Percentiles rank a stretch among this genome's conserved stretches.
phyloP scores from a whole-genome alignment of 2,329 filamentous ascomycete genomes.

The Botrytis galanthina region DNA sequence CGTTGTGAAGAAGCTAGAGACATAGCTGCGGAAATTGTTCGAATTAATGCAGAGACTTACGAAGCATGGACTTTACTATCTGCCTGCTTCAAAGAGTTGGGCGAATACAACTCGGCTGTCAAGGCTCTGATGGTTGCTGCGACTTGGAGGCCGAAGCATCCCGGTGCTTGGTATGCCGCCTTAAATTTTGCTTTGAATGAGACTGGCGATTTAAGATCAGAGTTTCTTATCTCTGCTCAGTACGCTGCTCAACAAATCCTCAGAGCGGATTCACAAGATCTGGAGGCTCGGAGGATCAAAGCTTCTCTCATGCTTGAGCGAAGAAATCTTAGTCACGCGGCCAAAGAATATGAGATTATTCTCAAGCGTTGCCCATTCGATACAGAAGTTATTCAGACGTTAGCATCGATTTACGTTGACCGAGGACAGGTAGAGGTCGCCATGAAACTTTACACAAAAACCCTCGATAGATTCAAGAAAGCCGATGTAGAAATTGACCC shows the following conservation, averaged over 20 bases:
- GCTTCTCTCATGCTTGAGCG: slow-evolving; percentile 57
- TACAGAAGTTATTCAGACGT: slow-evolving; percentile 38
- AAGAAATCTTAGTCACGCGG: slow-evolving; percentile 53
- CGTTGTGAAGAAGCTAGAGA: slow-evolving; percentile 60
- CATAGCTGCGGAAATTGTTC: slow-evolving; percentile 60
- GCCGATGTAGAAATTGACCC: slow-evolving; percentile 19
- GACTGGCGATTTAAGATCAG: slow-evolving; percentile 46
- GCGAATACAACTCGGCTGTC: slow-evolving; percentile 55
- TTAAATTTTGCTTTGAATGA: slow-evolving; percentile 56
- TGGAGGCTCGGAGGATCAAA: slow-evolving; percentile 58
- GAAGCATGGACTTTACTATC: slow-evolving; percentile 63
- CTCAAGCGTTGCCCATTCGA: slow-evolving; percentile 51
- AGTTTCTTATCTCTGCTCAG: slow-evolving; percentile 53
- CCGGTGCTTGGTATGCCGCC: slow-evolving; percentile 56
- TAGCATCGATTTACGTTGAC: slow-evolving; percentile 40
- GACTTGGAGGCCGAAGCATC: slow-evolving; percentile 60
- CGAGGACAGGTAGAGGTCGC: slow-evolving; percentile 36
- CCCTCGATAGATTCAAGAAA: slow-evolving; percentile 35
- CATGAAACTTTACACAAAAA: slow-evolving; percentile 38
- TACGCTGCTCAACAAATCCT: slow-evolving; percentile 61
- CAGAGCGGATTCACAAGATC: slow-evolving; percentile 50
- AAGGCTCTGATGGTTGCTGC: slow-evolving; percentile 61
- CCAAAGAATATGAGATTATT: slow-evolving; percentile 56
- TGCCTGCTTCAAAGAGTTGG: slow-evolving; percentile 59
- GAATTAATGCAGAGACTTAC: slow-evolving; percentile 65